phyloP scores from a whole-genome alignment of 306 rosid species.

The Trifolium dubium region DNA sequence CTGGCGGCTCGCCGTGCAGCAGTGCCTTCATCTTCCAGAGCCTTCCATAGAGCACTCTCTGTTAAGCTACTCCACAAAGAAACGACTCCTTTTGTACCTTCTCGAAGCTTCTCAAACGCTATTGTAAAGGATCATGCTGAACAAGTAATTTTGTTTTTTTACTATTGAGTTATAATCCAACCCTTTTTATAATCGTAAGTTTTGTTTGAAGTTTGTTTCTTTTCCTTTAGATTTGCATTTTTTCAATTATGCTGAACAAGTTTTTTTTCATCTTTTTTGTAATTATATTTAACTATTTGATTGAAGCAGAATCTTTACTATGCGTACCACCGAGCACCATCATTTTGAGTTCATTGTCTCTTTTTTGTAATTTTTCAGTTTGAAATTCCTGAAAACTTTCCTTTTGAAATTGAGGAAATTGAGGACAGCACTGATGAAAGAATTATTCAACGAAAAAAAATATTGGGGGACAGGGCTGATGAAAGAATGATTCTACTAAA shows the following conservation, averaged over 20 bases:
- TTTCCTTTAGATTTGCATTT: too few species aligned
- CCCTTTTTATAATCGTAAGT: too few species aligned
- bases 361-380: too few species aligned
- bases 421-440: slow-evolving; percentile 69
- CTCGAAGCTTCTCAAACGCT: slow-evolving; percentile 51
- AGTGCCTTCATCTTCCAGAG: slow-evolving; percentile 55
- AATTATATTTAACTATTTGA: too few species aligned
- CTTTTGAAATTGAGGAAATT: slow-evolving; percentile 49
- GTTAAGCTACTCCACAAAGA: slow-evolving; percentile 36
- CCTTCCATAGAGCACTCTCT: slow-evolving; percentile 53
- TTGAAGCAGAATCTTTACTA: too few species aligned
- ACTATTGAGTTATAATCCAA: background rate
- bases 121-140: slow-evolving; percentile 31
- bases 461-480: slow-evolving; percentile 53
- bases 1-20: slow-evolving; percentile 48
- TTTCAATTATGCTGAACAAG: too few species aligned
- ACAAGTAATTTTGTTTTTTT: slow-evolving; percentile 19
- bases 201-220: too few species aligned
- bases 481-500: background rate
- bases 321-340: background rate
- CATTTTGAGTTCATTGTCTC: background rate
- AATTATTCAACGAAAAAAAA: slow-evolving; percentile 57
- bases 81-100: slow-evolving; percentile 40
- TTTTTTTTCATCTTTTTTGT: too few species aligned
- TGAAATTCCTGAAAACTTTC: too few species aligned